A percentile compares a stretch with the other conserved stretches of the same genome.
Evolutionary conservation across 495 filamentous ascomycete species (phyloP).

Genomic region (Apodospora peruviana): DNA sequence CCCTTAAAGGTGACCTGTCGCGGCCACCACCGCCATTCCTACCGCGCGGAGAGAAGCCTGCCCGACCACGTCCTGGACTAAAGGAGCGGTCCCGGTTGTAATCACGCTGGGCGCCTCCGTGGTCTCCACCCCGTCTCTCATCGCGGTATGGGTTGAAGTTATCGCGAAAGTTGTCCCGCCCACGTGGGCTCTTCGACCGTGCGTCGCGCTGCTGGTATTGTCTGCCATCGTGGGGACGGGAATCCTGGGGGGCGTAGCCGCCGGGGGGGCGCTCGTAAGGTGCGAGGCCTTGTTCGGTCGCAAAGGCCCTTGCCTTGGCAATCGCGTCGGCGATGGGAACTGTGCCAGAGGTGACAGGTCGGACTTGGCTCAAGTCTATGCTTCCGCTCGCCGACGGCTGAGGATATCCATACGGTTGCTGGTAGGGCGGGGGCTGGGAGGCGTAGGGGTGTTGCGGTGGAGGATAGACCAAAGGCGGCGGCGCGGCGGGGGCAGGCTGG

Average conservation of each 20-base stretch:
- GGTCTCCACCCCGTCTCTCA: constrained; percentile 52
- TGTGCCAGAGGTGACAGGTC: constrained; percentile 65
- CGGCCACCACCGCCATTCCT: constrained; percentile 32
- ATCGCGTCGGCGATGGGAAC: constrained; percentile 70
- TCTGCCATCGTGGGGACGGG: constrained; percentile 36
- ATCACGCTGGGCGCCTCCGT: constrained; percentile 33
- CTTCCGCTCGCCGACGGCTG: constrained; percentile 63
- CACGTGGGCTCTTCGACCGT: constrained; percentile 61
- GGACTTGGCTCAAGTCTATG: constrained; percentile 69
- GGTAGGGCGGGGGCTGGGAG: constrained; percentile 37
- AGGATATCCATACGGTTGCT: constrained; percentile 51
- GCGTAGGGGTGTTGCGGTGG: constrained; percentile 26
- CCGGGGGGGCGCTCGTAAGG: constrained; percentile 41
- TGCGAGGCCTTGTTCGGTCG: constrained; percentile 62
- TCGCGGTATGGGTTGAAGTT: constrained; percentile 71
- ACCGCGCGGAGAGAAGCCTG: constrained; percentile 44
- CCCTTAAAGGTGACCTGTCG: constrained; percentile 50
- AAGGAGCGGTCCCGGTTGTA: constrained; percentile 59
- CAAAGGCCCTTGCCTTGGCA: constrained; percentile 64
- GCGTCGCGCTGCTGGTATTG: constrained; percentile 48
- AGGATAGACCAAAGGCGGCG: constrained; percentile 16
- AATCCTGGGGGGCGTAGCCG: constrained; percentile 33
- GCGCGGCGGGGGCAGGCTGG: constrained; percentile 22
- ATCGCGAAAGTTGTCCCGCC: constrained; percentile 61
- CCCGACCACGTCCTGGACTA: constrained; percentile 49